Base-by-base conservation (phyloP, 345 rosid genomes). In the Lumnitzera racemosa region DNA sequence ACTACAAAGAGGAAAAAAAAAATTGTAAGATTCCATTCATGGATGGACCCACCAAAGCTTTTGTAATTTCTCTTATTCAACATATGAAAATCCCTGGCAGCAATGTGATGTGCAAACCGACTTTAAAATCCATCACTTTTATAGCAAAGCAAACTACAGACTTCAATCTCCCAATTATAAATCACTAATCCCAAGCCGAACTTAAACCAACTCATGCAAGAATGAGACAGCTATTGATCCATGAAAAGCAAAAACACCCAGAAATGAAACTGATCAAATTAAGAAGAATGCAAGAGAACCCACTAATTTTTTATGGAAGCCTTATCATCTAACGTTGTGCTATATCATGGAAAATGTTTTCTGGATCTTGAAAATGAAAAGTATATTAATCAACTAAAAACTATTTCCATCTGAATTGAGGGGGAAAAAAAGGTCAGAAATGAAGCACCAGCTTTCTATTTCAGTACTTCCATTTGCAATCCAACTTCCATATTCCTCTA, bases 11-110 rank as follows among this genome's bases (percentile, higher is more conserved):
- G 90, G 82, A 90, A 75, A 25, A 69, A 27, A 27, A 2, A 27
- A 2, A 74, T 55, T 20, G 90, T 80, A 36, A 94, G 74, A 56
- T 86, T 52, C 99, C 99, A 90, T 68, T 94, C 97, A 24, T 73
- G 73, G 74, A 74, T 64, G 96, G 95, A 15, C 73, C 75, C 16
- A 82, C 76, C 72, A 94, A 83, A 63, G 83, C 86, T 61, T 57
- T 66, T 14, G 61, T 59, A 58, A 83, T 66, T 54, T 82, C 64
- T 61, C 72, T 15, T 74, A 65, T 62, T 80, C 63, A 20, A 59
- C 70, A 51, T 83, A 69, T 58, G 81, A 71, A 70, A 60, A 77
- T 62, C 65, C 74, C 66, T 70, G 49, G 70, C 62, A 66, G 80
- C 80, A 91, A 88, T 84, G 55, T 55, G 64, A 62, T 62, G 70